These are phyloP conservation scores for Trichosporon inkin DNA, from an alignment of 1,284 basidiomycete genomes.

Conservation along the genomic window DNA sequence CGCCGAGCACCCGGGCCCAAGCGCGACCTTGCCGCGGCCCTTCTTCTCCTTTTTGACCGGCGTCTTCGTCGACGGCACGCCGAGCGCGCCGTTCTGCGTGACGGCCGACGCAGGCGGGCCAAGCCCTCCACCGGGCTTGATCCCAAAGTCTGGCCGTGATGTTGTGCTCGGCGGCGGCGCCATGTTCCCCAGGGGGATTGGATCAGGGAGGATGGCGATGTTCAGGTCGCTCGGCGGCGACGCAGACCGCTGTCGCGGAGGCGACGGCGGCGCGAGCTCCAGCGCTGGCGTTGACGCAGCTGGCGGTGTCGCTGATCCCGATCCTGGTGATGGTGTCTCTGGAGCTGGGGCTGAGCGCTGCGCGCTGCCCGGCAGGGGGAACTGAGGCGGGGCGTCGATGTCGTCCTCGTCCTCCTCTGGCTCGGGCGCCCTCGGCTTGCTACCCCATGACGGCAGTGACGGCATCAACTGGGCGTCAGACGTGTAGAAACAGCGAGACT, in stretches of 20 bases:
- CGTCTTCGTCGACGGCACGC: slow-evolving; percentile 39
- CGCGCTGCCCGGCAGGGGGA: slow-evolving; percentile 73
- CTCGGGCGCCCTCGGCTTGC: slow-evolving; percentile 33
- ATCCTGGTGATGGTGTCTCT: slow-evolving; percentile 22
- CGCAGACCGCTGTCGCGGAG: slow-evolving; percentile 59
- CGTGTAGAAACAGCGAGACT: neutral
- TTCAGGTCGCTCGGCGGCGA: slow-evolving; percentile 40
- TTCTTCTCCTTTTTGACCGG: slow-evolving; percentile 48
- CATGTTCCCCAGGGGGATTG: slow-evolving; percentile 44
- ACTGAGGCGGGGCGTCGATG: slow-evolving; percentile 71
- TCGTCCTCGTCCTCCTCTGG: slow-evolving; percentile 55
- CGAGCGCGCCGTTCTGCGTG: slow-evolving; percentile 57
- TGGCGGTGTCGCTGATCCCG: slow-evolving; percentile 14
- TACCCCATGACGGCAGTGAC: neutral
- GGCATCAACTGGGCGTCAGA: neutral
- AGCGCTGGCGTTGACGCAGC: slow-evolving; percentile 26
- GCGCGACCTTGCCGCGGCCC: slow-evolving; percentile 73
- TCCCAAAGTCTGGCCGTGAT: slow-evolving; percentile 37
- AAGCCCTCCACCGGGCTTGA: slow-evolving; percentile 35
- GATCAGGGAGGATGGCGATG: slow-evolving; percentile 41
- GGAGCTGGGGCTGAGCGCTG: slow-evolving; percentile 61
- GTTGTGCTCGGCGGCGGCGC: slow-evolving; percentile 41
- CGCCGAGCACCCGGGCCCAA: slow-evolving; percentile 86
- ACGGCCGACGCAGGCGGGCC: slow-evolving; percentile 51
- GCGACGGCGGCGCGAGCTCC: slow-evolving; percentile 56